Evolutionary conservation across 805 yeast genomes (phyloP), one percentile per base, ranked within the genome.

Genomic region (Cyberlindnera saturnus): DNA sequence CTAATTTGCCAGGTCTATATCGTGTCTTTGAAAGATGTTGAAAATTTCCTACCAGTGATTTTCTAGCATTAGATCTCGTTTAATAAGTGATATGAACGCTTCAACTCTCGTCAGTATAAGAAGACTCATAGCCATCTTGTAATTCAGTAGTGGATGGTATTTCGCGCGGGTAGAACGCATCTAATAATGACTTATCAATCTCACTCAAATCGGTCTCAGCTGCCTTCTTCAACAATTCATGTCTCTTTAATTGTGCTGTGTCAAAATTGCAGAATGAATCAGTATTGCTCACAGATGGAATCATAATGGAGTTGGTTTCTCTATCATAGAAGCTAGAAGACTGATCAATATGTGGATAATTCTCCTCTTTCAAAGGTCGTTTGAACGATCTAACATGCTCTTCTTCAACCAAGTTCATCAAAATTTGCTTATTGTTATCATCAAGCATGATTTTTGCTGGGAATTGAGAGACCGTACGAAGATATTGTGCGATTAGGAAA

Each of bases 1-100:
- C 99, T 0, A 89, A 82, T 58, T 63, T 93, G 28, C 98, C 98
- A 2, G 96, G 96, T 0, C 67, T 93, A 44, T 93, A 93, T 63
- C 77, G 73, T 55, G 95, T 95, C 5, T 93, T 93, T 68, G 99
- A 93, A 66, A 72, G 99, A 59, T 93, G 99, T 56, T 86, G 11
- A 23, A 9, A 10, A 9, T 23, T 23, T 23, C 28, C 28, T 23
- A 23, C 10, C 11, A 3, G 9, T 3, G 28, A 23, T 23, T 23
- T 23, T 23, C 28, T 23, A 23, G 28, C 28, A 23, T 8, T 23
- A 23, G 28, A 23, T 9, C 3, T 23, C 28, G 28, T 23, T 23
- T 9, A 23, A 23, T 23, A 10, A 23, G 4, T 10, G 9, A 23
- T 23, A 23, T 23, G 10, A 8, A 23, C 28, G 28, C 28, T 23